Evolutionary conservation across 176 grass and related monocot species (phyloP).

Genomic region (Aegilops longissima): DNA sequence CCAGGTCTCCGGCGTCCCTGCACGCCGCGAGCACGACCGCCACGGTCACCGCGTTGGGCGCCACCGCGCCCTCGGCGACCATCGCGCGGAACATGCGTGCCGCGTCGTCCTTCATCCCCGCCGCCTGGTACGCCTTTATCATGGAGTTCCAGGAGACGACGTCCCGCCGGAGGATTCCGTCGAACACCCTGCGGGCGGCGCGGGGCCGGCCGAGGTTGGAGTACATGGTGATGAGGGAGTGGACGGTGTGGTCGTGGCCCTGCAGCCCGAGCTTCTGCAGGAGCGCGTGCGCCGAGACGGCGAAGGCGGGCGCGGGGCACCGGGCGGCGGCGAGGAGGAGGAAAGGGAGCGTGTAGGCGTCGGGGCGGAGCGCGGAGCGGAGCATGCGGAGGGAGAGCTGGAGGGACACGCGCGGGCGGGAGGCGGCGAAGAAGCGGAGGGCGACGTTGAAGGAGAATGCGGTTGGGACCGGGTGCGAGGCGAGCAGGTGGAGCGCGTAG

Average conservation of each 20-base stretch:
- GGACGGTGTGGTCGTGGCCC: constrained; percentile 35
- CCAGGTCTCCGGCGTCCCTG: constrained; percentile 44
- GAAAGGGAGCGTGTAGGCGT: constrained; percentile 40
- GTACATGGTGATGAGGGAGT: constrained; percentile 45
- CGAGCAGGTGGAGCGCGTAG: too few species aligned
- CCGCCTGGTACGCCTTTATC: constrained; percentile 28
- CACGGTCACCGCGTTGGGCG: constrained; percentile 20
- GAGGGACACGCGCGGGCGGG: too few species aligned
- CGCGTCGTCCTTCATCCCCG: constrained; percentile 5
- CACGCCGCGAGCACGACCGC: constrained; percentile 45
- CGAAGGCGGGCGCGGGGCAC: constrained; percentile 2
- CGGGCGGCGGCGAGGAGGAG: constrained; percentile 48
- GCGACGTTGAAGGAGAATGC: too few species aligned
- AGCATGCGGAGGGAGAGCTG: too few species aligned
- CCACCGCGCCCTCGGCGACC: not conserved
- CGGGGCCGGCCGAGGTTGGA: constrained; percentile 3
- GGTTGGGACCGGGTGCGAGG: too few species aligned
- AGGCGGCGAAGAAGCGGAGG: too few species aligned
- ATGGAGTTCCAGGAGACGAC: constrained; percentile 50
- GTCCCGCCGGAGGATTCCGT: constrained; percentile 33
- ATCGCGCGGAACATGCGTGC: constrained; percentile 7
- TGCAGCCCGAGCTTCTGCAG: constrained; percentile 30
- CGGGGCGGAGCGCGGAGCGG: not conserved
- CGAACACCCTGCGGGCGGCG: constrained; percentile 39
- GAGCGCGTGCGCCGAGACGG: constrained; percentile 31